A percentile compares a stretch with the other conserved stretches of the same genome.
phyloP scores from a whole-genome alignment of 2,329 filamentous ascomycete species.

The Aureobasidium sp. region DNA sequence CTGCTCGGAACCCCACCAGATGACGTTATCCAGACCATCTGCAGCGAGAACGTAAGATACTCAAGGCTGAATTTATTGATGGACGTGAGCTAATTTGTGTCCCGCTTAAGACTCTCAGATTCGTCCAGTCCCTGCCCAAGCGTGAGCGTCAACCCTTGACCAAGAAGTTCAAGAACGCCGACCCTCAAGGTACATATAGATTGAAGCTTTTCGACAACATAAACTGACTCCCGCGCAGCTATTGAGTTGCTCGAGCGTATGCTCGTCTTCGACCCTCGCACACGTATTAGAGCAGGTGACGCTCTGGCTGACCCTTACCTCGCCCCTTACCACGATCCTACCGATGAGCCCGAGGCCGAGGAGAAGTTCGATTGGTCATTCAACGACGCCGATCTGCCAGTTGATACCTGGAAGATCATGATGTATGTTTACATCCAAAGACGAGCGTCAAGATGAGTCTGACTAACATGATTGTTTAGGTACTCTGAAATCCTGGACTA shows the following conservation, averaged over 20 bases:
- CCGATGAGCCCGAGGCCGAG: conserved; percentile 87
- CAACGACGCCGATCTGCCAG: conserved; percentile 92
- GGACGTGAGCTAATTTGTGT: neutral
- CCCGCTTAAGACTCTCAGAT: conserved; percentile 67
- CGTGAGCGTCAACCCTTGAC: conserved; percentile 79
- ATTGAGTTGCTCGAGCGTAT: conserved; percentile 92
- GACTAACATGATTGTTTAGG: conserved; percentile 43
- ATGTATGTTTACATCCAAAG: conserved; percentile 55
- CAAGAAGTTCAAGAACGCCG: conserved; percentile 93
- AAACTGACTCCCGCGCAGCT: conserved; percentile 41
- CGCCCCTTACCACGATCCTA: conserved; percentile 92
- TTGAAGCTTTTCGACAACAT: conserved; percentile 15
- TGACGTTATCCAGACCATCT: conserved; percentile 97
- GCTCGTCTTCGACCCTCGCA: conserved; percentile 98
- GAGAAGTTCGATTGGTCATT: conserved; percentile 99
- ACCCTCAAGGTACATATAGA: conserved; percentile 61
- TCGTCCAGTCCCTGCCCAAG: conserved; percentile 94
- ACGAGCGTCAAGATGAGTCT: neutral
- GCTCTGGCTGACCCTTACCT: conserved; percentile 90
- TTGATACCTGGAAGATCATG: conserved; percentile 99
- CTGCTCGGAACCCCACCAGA: conserved; percentile 92
- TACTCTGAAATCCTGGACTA: conserved; percentile 99
- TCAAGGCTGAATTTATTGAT: neutral
- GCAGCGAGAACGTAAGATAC: conserved; percentile 76
- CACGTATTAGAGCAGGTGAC: conserved; percentile 78